Evolutionary conservation across 176 grass and related monocot species (phyloP), one percentile per base, ranked within the genome.

Genomic region (Carex pumila): DNA sequence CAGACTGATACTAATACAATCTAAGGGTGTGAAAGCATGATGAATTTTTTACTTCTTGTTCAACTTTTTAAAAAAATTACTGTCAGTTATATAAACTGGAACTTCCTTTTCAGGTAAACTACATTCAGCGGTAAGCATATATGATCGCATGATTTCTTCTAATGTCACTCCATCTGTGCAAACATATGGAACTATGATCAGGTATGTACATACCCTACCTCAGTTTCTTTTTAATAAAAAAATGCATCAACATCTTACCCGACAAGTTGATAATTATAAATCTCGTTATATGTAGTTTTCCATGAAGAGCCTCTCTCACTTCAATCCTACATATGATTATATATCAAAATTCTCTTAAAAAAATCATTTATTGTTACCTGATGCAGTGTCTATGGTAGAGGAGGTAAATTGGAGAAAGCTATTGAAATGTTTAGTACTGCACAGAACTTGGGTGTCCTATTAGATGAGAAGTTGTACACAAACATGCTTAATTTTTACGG

Each of bases 141-240:
- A 98, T 61, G 70, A 98, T 86, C 84, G 84, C 32, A 93, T 98
- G 95, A 90, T 91, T 74, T 90, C 91, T 83, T 91, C 84, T 86
- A 82, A 71, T 18, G 76, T 93, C 79, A 15, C 84, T 81, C 86
- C 36, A 13, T 94, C 95, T 5, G 78, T 90, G 84, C 91, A 93
- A 84, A 98, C 95, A 81, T 91, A 93, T 34, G 92, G 94, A 69
- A 89, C 92, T 79, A 94, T 98, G 95, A 98, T 98, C 84, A 98
- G 92, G 95, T 98, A 91, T 73, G 79, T 58, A 17, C 72, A 55
- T 55, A 54, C 49, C 13, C 22, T 21, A 49, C 19, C 3, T 72
- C 25, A 32, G 21, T 47, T 50, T 76, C 29, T 8, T 43, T 2
- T 32, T 15, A 55, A 15, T 32, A 14, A 76, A 31, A 31, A 54